phyloP scores from a whole-genome alignment of 305 asterid genomes.

The Solanum aculeatissimum region DNA sequence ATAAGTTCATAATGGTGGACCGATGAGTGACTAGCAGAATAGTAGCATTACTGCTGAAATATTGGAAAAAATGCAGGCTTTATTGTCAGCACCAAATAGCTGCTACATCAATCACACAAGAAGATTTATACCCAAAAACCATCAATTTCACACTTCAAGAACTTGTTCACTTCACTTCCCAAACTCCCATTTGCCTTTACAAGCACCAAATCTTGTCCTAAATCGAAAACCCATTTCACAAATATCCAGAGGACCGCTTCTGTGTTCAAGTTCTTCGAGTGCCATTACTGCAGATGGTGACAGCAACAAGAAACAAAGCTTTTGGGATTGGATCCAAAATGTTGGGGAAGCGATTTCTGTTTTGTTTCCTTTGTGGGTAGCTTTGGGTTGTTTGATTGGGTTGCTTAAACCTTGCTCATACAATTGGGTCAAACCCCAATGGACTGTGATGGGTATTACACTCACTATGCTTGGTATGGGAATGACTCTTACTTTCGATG shows the following conservation, averaged over 20 bases:
- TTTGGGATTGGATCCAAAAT: slow-evolving; percentile 45
- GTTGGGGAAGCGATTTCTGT: slow-evolving; percentile 53
- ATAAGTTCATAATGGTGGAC: not conserved
- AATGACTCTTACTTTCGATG: slow-evolving; percentile 85
- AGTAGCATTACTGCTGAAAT: not conserved
- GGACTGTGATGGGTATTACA: slow-evolving; percentile 83
- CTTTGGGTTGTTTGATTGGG: slow-evolving; percentile 81
- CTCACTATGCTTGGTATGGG: slow-evolving; percentile 98
- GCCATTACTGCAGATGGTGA: slow-evolving; percentile 2
- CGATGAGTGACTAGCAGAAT: not conserved
- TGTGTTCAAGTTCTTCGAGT: slow-evolving; percentile 47
- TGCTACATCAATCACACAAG: not conserved
- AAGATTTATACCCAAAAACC: not conserved
- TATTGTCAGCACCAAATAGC: not conserved
- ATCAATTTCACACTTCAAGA: not conserved
- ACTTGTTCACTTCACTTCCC: not conserved
- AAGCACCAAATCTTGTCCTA: not conserved
- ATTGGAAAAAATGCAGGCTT: not conserved
- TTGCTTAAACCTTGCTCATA: slow-evolving; percentile 51
- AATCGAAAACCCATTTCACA: slow-evolving; percentile 11
- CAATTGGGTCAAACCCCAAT: slow-evolving; percentile 74
- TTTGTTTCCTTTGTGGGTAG: slow-evolving; percentile 91
- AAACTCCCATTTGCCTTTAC: slow-evolving; percentile 1
- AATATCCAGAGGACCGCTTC: slow-evolving; percentile 10
- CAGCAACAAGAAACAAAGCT: not conserved